Conservation (phyloP, 2,329 filamentous ascomycete species). For the Pestalotiopsis sp. region DNA sequence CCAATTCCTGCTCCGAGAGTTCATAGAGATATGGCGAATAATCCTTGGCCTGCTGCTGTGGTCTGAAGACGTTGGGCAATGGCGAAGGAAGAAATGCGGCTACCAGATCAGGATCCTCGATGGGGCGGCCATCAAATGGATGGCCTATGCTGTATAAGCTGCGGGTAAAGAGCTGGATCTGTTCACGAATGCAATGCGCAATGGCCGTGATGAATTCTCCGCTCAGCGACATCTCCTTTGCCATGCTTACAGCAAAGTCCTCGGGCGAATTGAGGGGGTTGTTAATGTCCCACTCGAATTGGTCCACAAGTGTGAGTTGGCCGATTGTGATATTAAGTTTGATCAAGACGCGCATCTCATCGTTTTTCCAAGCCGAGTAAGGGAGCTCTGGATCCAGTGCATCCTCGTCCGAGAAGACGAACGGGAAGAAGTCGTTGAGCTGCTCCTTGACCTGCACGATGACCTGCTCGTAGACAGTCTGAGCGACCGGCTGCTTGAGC, state of each 20-base stretch:
- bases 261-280: slow-evolving; percentile 92
- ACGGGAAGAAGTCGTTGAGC: slow-evolving; percentile 89
- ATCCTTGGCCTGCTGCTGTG: slow-evolving; percentile 90
- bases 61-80: slow-evolving; percentile 79
- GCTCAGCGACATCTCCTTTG: slow-evolving; percentile 83
- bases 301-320: slow-evolving; percentile 88
- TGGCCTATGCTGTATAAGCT: slow-evolving; percentile 92
- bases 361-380: slow-evolving; percentile 94
- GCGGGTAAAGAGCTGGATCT: slow-evolving; percentile 90
- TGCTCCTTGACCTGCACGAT: slow-evolving; percentile 80
- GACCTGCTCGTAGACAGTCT: slow-evolving; percentile 62
- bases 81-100: slow-evolving; percentile 85
- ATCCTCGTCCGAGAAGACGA: slow-evolving; percentile 86
- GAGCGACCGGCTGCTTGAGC: slow-evolving; percentile 67
- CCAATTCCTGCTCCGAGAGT: slow-evolving; percentile 84
- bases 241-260: slow-evolving; percentile 89
- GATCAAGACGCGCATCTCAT: slow-evolving; percentile 95
- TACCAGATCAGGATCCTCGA: slow-evolving; percentile 89
- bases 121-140: slow-evolving; percentile 88
- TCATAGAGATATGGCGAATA: slow-evolving; percentile 93
- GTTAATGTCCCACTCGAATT: slow-evolving; percentile 99
- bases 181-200: slow-evolving; percentile 95
- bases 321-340: slow-evolving; percentile 98
- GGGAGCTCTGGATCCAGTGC: slow-evolving; percentile 86
- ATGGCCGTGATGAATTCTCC: slow-evolving; percentile 98